Evolutionary conservation across 495 filamentous ascomycete genomes (phyloP), one percentile per base, ranked within the genome.

Genomic region (Hypoxylon subgilvum): DNA sequence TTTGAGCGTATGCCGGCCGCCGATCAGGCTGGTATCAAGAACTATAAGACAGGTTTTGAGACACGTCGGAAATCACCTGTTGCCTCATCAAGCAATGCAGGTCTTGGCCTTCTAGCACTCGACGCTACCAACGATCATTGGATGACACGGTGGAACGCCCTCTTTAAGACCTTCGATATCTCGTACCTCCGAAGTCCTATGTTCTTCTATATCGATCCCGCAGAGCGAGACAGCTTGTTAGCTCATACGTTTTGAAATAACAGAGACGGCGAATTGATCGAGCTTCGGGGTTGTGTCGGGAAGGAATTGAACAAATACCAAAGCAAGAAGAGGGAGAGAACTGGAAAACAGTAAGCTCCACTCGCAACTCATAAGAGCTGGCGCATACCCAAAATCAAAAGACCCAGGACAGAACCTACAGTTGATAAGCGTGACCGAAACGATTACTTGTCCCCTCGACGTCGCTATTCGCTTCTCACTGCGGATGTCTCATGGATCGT

Each of bases 121-220:
- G 84, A 88, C 60, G 75, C 76, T 6, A 77, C 76, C 1, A 73
- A 75, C 0, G 65, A 73, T 25, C 48, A 68, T 18, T 88, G 83
- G 82, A 80, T 87, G 77, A 63, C 76, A 54, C 65, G 75, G 44
- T 87, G 84, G 84, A 77, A 82, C 27, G 70, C 67, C 18, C 75
- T 80, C 6, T 87, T 86, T 66, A 67, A 72, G 16, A 79, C 72
- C 0, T 74, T 86, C 45, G 77, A 81, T 30, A 87, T 87, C 22
- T 71, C 78, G 16, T 79, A 87, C 66, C 69, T 87, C 12, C 78
- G 83, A 10, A 86, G 83, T 60, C 84, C 83, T 12, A 86, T 87
- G 84, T 86, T 87, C 61, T 86, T 86, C 57, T 84, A 88, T 69
- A 70, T 84, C 14, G 84, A 87, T 54, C 84, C 84, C 0, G 75